These are phyloP conservation scores for Nannizzia gypsea DNA, from an alignment of 2,329 filamentous ascomycete genomes.

Conservation along the genomic window DNA sequence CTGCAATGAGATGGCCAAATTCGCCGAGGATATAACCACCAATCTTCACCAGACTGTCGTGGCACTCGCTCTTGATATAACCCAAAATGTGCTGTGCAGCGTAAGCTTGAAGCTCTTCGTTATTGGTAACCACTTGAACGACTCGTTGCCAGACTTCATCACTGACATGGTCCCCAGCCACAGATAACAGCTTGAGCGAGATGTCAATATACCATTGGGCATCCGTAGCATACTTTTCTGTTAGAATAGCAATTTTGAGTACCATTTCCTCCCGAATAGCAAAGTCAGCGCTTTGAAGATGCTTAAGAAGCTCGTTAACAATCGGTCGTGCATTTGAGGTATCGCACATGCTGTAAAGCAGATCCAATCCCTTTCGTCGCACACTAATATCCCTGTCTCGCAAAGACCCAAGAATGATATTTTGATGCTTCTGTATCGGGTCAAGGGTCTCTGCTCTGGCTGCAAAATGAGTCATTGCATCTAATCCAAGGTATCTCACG, in stretches of 20 bases:
- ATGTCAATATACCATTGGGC: slow-evolving; percentile 99
- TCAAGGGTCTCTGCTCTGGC: slow-evolving; percentile 87
- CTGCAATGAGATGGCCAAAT: slow-evolving; percentile 91
- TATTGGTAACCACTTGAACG: slow-evolving; percentile 98
- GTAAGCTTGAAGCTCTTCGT: slow-evolving; percentile 94
- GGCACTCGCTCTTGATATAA: slow-evolving; percentile 85
- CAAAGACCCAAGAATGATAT: slow-evolving; percentile 85
- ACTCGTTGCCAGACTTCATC: slow-evolving; percentile 99
- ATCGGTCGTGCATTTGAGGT: slow-evolving; percentile 86
- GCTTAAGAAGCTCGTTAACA: slow-evolving; percentile 84
- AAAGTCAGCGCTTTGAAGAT: slow-evolving; percentile 92
- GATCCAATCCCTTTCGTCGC: slow-evolving; percentile 82
- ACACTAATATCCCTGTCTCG: slow-evolving; percentile 96
- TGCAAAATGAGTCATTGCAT: slow-evolving; percentile 96
- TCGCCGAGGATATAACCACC: slow-evolving; percentile 92
- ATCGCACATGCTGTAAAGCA: slow-evolving; percentile 99
- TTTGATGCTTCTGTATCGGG: slow-evolving; percentile 95
- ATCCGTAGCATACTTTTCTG: slow-evolving; percentile 96
- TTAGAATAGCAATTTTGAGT: slow-evolving; percentile 93
- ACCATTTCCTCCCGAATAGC: slow-evolving; percentile 99
- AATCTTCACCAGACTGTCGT: slow-evolving; percentile 96
- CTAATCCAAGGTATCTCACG: slow-evolving; percentile 85
- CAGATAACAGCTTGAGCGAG: slow-evolving; percentile 80
- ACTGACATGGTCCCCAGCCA: slow-evolving; percentile 96
- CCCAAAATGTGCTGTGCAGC: slow-evolving; percentile 86